A percentile compares a stretch with the other conserved stretches of the same genome.
Conservation (phyloP, 2,329 filamentous ascomycete species). For the Tolypocladium paradoxum region DNA sequence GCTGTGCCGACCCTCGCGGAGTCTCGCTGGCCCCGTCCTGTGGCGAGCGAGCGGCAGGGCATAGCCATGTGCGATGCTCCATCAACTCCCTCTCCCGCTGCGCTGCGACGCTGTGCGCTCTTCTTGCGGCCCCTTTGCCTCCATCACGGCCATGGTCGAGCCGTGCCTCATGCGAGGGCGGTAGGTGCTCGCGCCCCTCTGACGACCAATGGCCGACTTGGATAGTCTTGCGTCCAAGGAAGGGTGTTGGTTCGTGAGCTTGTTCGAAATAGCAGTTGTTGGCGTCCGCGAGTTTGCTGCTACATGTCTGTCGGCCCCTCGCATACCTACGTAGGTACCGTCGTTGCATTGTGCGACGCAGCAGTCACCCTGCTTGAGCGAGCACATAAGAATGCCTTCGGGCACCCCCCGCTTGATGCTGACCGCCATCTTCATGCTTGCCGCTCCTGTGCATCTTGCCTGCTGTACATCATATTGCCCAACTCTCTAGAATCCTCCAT, state of each 20-base stretch:
- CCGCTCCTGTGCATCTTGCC: neutral
- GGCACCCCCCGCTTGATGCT: neutral
- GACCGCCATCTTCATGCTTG: neutral
- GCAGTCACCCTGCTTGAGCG: neutral
- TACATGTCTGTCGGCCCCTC: neutral
- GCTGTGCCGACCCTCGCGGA: neutral
- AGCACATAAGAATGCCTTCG: neutral
- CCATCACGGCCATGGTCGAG: neutral
- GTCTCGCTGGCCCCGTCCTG: neutral
- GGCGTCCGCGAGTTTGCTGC: neutral
- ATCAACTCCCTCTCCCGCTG: neutral
- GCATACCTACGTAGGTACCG: no score
- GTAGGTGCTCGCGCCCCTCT: neutral
- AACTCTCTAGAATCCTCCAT: neutral
- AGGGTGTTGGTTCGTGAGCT: neutral
- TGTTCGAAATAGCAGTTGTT: neutral
- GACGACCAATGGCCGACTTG: neutral
- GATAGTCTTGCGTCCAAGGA: neutral
- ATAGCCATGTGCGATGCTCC: neutral
- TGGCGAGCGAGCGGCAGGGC: neutral
- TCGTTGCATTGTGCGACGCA: neutral
- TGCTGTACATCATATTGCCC: neutral
- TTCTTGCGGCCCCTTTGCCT: neutral
- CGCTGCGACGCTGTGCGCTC: neutral
- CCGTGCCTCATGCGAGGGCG: neutral